Evolutionary conservation across 805 yeast species (phyloP).

Genomic region (Kregervanrija delftensis): DNA sequence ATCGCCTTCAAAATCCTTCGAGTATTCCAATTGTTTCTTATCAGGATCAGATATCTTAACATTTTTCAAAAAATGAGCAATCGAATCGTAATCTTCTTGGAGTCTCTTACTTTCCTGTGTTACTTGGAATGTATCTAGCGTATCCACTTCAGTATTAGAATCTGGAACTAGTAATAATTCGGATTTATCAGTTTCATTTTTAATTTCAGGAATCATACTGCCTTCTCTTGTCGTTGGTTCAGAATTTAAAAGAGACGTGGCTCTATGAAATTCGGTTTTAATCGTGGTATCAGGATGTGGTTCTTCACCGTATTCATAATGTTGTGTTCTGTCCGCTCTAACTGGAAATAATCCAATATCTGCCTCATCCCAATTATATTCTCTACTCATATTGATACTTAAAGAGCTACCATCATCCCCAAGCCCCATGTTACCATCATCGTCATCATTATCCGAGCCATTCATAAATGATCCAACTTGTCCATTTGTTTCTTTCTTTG

Average conservation of each 20-base stretch:
- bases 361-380: constrained; percentile 43
- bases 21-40: no score
- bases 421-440: constrained; percentile 18
- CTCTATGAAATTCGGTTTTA: constrained; percentile 27
- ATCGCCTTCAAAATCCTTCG: no score
- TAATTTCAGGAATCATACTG: constrained; percentile 15
- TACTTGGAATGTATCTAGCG: no score
- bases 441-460: constrained; percentile 21
- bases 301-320: constrained; percentile 29
- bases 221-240: constrained; percentile 19
- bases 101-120: no score
- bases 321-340: constrained; percentile 52
- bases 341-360: constrained; percentile 62
- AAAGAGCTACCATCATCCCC: constrained; percentile 22
- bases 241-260: constrained; percentile 16
- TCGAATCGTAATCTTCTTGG: no score
- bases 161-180: no score
- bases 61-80: no score
- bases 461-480: constrained; percentile 10
- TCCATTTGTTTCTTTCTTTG: constrained; percentile 9
- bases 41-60: no score
- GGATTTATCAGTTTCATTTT: neutral
- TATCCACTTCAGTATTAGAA: no score
- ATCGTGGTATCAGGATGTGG: constrained; percentile 25
- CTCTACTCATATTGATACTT: constrained; percentile 55